A percentile compares a stretch with the other conserved stretches of the same genome.
These are phyloP conservation scores for Rhodomyrtus tomentosa DNA, from an alignment of 345 rosid genomes.

Conservation along the genomic window DNA sequence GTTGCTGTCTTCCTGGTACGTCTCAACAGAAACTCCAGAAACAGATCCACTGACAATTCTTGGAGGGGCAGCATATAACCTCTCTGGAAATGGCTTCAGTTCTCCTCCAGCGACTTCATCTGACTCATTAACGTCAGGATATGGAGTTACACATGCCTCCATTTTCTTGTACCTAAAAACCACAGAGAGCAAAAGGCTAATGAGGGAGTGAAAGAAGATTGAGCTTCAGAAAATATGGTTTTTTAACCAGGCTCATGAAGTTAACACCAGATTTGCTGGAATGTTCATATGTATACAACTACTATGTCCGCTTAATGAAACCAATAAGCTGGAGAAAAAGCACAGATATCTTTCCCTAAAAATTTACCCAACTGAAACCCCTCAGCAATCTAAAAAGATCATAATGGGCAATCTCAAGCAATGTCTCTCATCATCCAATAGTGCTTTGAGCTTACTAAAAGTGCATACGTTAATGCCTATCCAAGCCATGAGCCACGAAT, in stretches of 20 bases:
- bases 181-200: neutral
- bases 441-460: neutral
- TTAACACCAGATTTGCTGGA: neutral
- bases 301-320: neutral
- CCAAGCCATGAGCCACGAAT: neutral
- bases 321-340: neutral
- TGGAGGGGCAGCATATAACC: conserved; percentile 77
- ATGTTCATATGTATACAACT: neutral
- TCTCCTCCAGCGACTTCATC: conserved; percentile 32
- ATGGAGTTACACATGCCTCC: conserved; percentile 80
- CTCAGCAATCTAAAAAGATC: neutral
- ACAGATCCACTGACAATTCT: conserved; percentile 79
- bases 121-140: conserved; percentile 46
- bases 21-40: conserved; percentile 78
- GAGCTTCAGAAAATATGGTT: neutral
- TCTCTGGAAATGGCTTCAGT: conserved; percentile 66
- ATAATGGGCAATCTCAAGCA: neutral
- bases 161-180: conserved; percentile 79
- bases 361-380: neutral
- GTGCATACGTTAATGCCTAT: neutral
- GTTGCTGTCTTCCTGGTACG: conserved; percentile 58
- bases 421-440: neutral
- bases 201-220: neutral
- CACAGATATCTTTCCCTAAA: neutral
- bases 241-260: neutral